These are phyloP conservation scores for Dactylella cylindrospora DNA, from an alignment of 2,329 filamentous ascomycete genomes.

Conservation along the genomic window DNA sequence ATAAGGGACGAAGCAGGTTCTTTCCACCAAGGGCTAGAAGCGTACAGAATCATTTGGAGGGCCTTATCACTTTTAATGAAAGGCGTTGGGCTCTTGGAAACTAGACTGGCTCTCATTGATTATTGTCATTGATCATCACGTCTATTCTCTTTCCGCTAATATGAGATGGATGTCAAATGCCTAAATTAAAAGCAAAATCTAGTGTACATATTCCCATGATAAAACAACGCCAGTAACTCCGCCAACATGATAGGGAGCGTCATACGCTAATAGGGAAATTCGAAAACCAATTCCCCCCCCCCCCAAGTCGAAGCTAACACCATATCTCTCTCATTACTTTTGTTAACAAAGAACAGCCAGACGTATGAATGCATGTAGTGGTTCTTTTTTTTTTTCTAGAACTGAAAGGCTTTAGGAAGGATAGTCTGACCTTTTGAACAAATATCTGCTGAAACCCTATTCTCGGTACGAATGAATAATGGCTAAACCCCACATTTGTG, in stretches of 20 bases:
- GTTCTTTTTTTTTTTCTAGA: slow-evolving; percentile 15
- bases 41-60: too few species aligned
- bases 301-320: slow-evolving; percentile 26
- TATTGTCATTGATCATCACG: too few species aligned
- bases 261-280: neutral
- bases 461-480: neutral
- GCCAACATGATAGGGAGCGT: neutral
- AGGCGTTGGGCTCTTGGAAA: too few species aligned
- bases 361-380: slow-evolving; percentile 2
- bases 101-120: too few species aligned
- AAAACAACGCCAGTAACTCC: slow-evolving; percentile 38
- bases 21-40: too few species aligned
- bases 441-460: too few species aligned
- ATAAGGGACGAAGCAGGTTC: too few species aligned
- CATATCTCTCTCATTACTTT: slow-evolving; percentile 24
- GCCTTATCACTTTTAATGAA: too few species aligned
- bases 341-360: slow-evolving; percentile 45
- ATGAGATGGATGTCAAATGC: too few species aligned
- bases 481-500: neutral
- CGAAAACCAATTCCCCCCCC: slow-evolving; percentile 2
- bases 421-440: slow-evolving; percentile 42
- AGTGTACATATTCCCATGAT: slow-evolving; percentile 33
- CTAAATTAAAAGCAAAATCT: too few species aligned
- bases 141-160: too few species aligned
- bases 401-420: slow-evolving; percentile 28